Evolutionary conservation across 2,329 filamentous ascomycete species (phyloP), one percentile per base, ranked within the genome.

Genomic region (Epichloe aotearoae): DNA sequence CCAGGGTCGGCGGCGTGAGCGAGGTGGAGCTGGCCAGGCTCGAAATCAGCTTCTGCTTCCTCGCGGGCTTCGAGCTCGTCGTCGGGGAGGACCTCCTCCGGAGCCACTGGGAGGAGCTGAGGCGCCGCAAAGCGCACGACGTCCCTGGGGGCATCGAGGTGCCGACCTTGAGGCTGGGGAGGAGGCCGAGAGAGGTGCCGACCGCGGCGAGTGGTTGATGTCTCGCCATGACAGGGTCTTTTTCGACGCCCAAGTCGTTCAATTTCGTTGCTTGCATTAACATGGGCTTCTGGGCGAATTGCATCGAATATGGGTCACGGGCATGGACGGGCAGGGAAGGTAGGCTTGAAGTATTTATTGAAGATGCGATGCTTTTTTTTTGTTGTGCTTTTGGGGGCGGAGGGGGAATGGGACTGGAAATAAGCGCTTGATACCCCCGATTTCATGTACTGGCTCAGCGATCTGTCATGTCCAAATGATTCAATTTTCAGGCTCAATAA

Each of bases 41-140:
- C 41, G 93, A 97, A 71, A 86, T 97, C 54, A 89, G 85, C 60
- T 91, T 91, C 62, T 90, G 86, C 67, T 91, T 89, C 64, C 69
- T 95, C 52, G 82, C 84, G n/a, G 83, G 88, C 48, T 95, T 95
- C 62, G 86, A 91, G 59, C 73, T 95, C 39, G 82, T 88, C 4
- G 76, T 71, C 4, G 60, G 59, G 5, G 64, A 67, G 44, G 61
- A 62, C 42, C 51, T 55, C 19, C 50, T 70, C 50, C 55, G 59
- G 36, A 54, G 57, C 40, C 69, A 71, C 50, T 69, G 64, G 57
- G 56, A 62, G 45, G 54, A 59, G 14, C 52, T 71, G 39, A 59
- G 60, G 20, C 58, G 62, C 7, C 63, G 65, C 5, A 60, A 59
- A 38, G 56, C 60, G 0, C 58, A 58, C 46, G 56, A 57, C 17